Conservation (phyloP, 2,329 filamentous ascomycete genomes). For the Cryphonectria parasitica region DNA sequence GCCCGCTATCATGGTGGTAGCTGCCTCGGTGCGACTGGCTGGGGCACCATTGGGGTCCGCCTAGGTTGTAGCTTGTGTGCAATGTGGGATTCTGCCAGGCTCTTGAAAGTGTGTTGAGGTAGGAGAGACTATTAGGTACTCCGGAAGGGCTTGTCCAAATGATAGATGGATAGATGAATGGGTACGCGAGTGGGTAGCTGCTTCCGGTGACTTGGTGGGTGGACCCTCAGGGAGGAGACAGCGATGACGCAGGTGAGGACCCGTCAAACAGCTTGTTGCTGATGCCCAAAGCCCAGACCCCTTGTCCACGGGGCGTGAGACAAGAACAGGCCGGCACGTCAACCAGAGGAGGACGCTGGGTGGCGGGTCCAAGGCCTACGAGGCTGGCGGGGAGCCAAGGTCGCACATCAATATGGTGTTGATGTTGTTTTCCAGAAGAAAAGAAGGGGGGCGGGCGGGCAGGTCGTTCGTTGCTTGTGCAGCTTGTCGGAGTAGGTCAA, state of each 20-base stretch:
- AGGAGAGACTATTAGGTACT: background rate
- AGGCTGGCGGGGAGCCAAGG: constrained; percentile 2
- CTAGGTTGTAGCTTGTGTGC: background rate
- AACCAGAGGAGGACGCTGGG: background rate
- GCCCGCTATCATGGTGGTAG: constrained; percentile 25
- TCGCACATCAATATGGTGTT: background rate
- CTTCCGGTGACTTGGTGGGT: constrained; percentile 19
- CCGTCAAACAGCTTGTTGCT: constrained; percentile 16
- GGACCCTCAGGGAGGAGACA: constrained; percentile 3
- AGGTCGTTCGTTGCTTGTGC: background rate
- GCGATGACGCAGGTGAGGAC: constrained; percentile 22
- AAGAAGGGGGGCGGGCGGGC: background rate
- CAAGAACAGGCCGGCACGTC: background rate
- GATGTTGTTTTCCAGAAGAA: background rate
- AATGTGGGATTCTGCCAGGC: background rate
- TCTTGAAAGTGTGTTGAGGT: background rate
- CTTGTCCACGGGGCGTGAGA: background rate
- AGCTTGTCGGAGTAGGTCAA: background rate
- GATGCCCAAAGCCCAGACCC: constrained; percentile 14
- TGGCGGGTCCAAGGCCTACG: background rate
- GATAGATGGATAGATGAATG: background rate
- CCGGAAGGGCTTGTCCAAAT: background rate
- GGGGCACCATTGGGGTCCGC: constrained; percentile 16
- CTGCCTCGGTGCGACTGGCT: constrained; percentile 12
- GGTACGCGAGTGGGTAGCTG: constrained; percentile 19